Conservation (phyloP, 441 rosid genomes). For the Gossypium trilobum region DNA sequence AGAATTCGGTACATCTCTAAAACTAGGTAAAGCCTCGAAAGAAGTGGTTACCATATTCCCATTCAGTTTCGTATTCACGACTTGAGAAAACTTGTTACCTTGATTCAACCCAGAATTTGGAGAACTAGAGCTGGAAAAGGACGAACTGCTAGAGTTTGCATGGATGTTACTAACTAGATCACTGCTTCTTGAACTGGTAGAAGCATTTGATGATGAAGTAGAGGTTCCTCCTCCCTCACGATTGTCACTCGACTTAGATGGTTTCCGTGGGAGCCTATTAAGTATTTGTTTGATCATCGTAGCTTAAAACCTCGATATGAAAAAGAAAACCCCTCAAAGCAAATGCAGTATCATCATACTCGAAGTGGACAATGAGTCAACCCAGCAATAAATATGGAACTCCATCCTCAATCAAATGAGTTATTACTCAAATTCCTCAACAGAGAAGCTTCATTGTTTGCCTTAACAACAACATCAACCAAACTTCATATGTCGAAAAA, state of each 20-base stretch:
- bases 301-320: conserved; percentile 14
- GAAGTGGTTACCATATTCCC: conserved; percentile 35
- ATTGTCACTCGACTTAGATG: conserved; percentile 49
- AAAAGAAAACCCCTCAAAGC: conserved; percentile 14
- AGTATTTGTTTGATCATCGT: conserved; percentile 69
- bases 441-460: conserved; percentile 15
- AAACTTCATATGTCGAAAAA: conserved; percentile 8
- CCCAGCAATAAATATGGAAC: not conserved
- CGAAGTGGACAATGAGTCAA: not conserved
- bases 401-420: not conserved
- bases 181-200: conserved; percentile 38
- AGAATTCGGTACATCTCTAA: conserved; percentile 63
- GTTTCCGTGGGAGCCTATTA: conserved; percentile 78
- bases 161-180: conserved; percentile 30
- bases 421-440: conserved; percentile 11
- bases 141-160: conserved; percentile 23
- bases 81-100: conserved; percentile 40
- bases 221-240: conserved; percentile 44
- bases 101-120: conserved; percentile 32
- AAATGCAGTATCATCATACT: conserved; percentile 1
- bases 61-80: conserved; percentile 37
- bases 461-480: conserved; percentile 21
- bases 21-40: conserved; percentile 69
- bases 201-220: conserved; percentile 40
- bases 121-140: conserved; percentile 27